Evolutionary conservation across 306 rosid species (phyloP).

Genomic region (Sicyos edulis): DNA sequence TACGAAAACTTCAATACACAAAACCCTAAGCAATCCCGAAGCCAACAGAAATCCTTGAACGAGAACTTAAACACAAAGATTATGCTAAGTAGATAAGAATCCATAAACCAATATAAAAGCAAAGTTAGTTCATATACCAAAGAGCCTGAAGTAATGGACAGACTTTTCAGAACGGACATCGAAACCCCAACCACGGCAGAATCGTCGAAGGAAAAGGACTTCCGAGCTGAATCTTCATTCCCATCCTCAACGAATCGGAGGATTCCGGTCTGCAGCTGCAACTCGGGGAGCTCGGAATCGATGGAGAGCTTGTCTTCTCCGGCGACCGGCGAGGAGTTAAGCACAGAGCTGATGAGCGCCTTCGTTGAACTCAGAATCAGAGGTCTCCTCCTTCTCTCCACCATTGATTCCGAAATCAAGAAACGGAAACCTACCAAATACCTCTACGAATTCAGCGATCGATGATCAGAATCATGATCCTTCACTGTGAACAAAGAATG

Average conservation of each 20-base stretch:
- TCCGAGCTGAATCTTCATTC: slow-evolving; percentile 22
- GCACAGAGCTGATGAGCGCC: slow-evolving; percentile 41
- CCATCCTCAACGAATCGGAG: slow-evolving; percentile 39
- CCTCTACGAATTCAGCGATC: background rate
- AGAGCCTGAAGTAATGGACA: slow-evolving; percentile 61
- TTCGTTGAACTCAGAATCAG: slow-evolving; percentile 67
- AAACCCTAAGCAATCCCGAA: background rate
- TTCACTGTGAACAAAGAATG: background rate
- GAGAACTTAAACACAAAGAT: background rate
- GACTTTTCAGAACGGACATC: slow-evolving; percentile 51
- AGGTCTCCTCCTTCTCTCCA: slow-evolving; percentile 72
- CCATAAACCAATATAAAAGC: no score
- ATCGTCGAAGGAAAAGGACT: slow-evolving; percentile 45
- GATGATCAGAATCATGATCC: background rate
- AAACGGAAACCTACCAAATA: background rate
- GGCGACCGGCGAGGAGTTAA: slow-evolving; percentile 26
- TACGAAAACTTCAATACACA: background rate
- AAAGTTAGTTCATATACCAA: slow-evolving; percentile 29
- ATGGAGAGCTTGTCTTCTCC: slow-evolving; percentile 14
- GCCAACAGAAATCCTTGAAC: background rate
- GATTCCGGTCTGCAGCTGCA: slow-evolving; percentile 52
- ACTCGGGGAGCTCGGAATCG: slow-evolving; percentile 15
- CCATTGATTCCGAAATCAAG: slow-evolving; percentile 35
- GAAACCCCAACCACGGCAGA: slow-evolving; percentile 65
- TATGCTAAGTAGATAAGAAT: background rate